Evolutionary conservation across 164 flowering plant species (phyloP).

Genomic region (Cinnamomum micranthum): DNA sequence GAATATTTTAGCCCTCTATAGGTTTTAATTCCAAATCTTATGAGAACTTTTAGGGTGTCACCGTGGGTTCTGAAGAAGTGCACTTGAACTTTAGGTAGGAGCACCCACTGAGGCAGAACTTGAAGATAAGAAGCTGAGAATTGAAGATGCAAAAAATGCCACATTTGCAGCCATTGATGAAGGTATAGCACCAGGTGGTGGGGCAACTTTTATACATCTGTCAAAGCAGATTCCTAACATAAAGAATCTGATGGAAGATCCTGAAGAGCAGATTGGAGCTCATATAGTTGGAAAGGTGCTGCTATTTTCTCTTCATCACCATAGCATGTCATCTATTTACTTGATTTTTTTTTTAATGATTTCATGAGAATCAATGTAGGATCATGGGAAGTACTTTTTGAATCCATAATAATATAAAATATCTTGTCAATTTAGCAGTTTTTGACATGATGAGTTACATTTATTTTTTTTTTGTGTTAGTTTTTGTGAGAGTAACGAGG

Average conservation of each 20-base stretch:
- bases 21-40: background rate
- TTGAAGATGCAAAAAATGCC: slow-evolving; percentile 93
- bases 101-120: slow-evolving; percentile 90
- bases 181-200: slow-evolving; percentile 96
- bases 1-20: background rate
- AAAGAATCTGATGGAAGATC: slow-evolving; percentile 48
- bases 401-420: too few relatives aligned
- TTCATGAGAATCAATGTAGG: slow-evolving; percentile 1
- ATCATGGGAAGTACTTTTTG: background rate
- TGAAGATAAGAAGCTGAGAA: slow-evolving; percentile 80
- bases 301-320: background rate
- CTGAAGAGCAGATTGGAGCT: slow-evolving; percentile 79
- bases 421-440: too few relatives aligned
- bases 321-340: background rate
- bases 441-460: too few relatives aligned
- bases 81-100: slow-evolving; percentile 60
- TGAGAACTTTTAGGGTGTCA: slow-evolving; percentile 9
- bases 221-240: slow-evolving; percentile 51
- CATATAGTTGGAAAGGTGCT: slow-evolving; percentile 66
- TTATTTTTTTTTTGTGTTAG: too few relatives aligned
- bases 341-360: background rate
- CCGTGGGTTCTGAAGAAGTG: slow-evolving; percentile 16
- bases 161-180: slow-evolving; percentile 92
- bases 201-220: slow-evolving; percentile 77
- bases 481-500: too few relatives aligned